A percentile compares a stretch with the other conserved stretches of the same genome.
phyloP scores from a whole-genome alignment of 2,329 filamentous ascomycete genomes.

The Apiospora saccharicola region DNA sequence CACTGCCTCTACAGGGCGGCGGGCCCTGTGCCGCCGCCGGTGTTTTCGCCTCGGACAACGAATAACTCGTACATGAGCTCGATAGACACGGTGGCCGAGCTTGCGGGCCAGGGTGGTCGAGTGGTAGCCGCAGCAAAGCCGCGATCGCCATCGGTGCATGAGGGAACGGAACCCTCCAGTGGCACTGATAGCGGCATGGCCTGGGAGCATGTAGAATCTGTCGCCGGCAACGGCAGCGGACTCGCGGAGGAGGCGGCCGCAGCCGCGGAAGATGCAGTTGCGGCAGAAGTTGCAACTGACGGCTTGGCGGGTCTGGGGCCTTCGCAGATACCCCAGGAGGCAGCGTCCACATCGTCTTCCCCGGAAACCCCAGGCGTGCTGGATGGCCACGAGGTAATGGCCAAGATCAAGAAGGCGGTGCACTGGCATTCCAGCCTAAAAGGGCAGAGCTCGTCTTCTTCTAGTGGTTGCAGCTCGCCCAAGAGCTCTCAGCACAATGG shows the following conservation, averaged over 20 bases:
- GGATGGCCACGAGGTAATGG: not conserved
- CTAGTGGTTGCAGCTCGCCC: not conserved
- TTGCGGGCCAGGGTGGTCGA: rapidly evolving
- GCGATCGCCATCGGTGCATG: not conserved
- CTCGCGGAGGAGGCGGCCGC: not conserved
- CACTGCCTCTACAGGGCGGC: not conserved
- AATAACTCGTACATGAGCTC: not conserved
- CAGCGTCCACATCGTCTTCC: not conserved
- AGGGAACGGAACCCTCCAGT: not conserved
- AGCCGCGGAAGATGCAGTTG: not conserved
- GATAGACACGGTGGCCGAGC: not conserved
- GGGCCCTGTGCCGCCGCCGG: not conserved
- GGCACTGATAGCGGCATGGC: not conserved
- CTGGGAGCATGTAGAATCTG: not conserved
- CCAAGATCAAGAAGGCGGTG: not conserved
- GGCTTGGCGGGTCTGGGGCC: not conserved
- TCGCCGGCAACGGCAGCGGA: not conserved
- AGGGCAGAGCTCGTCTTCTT: not conserved
- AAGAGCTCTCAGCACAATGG: not conserved
- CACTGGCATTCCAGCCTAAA: not conserved
- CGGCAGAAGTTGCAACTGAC: not conserved
- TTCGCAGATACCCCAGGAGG: not conserved
- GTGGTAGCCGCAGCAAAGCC: not conserved
- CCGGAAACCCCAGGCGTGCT: not conserved
- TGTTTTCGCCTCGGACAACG: not conserved